A percentile compares a stretch with the other conserved stretches of the same genome.
Conservation (phyloP, 148 eudicot species). For the Amaranthus cruentus region DNA sequence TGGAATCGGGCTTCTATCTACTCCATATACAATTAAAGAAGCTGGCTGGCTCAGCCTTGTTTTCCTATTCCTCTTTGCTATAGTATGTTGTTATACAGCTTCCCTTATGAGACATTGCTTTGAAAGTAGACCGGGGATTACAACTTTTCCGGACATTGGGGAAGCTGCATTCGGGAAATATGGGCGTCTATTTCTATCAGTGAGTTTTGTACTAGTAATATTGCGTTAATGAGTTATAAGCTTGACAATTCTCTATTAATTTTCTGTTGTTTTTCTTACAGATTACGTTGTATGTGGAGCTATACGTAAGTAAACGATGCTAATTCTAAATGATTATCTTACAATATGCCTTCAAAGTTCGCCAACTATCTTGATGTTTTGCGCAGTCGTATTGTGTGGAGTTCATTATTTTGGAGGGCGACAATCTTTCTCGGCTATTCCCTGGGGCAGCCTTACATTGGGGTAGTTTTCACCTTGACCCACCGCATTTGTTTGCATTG, state of each 20-base stretch:
- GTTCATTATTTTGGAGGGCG: slow-evolving; percentile 84
- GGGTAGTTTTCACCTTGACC: slow-evolving; percentile 53
- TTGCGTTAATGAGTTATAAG: too few species aligned
- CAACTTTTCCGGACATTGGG: slow-evolving; percentile 81
- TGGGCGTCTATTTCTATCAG: slow-evolving; percentile 80
- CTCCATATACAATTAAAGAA: slow-evolving; percentile 70
- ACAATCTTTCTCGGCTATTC: slow-evolving; percentile 70
- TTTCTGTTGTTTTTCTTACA: slow-evolving; percentile 33
- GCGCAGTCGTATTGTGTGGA: slow-evolving; percentile 90
- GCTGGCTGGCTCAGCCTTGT: slow-evolving; percentile 77
- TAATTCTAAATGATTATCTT: neutral
- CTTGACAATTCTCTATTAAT: neutral
- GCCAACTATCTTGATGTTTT: slow-evolving; percentile 7
- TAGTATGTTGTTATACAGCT: slow-evolving; percentile 78
- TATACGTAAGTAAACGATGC: slow-evolving; percentile 64
- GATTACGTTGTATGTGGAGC: slow-evolving; percentile 69
- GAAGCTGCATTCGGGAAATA: slow-evolving; percentile 97
- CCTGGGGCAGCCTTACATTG: slow-evolving; percentile 57
- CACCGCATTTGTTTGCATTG: slow-evolving; percentile 65
- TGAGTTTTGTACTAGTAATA: slow-evolving; percentile 30
- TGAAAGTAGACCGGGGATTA: slow-evolving; percentile 65
- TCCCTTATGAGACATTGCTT: slow-evolving; percentile 79
- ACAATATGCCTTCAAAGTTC: neutral
- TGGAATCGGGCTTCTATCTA: slow-evolving; percentile 87
- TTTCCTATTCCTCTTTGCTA: slow-evolving; percentile 63